Conservation (phyloP, 2,329 filamentous ascomycete genomes). For the Talaromyces atroroseus region DNA sequence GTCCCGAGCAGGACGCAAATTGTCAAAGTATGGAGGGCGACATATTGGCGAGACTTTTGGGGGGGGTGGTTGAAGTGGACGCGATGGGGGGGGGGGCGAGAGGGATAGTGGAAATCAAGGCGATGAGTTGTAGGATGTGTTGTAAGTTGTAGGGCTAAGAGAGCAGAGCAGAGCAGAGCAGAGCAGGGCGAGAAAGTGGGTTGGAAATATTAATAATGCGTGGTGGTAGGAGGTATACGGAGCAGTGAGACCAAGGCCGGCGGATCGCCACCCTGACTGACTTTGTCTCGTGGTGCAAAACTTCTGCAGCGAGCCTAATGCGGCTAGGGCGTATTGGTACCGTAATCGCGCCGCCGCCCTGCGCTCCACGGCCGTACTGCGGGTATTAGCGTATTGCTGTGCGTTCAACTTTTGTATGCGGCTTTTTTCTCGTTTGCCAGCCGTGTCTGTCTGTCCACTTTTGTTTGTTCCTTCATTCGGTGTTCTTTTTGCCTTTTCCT, state of each 20-base stretch:
- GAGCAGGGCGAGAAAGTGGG: no score
- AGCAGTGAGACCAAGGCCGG: neutral
- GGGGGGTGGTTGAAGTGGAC: neutral
- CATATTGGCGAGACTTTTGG: conserved; percentile 15
- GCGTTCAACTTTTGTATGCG: conserved; percentile 3
- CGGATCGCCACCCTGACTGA: neutral
- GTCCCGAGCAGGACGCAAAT: conserved; percentile 15
- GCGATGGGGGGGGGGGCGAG: neutral
- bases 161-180: no score
- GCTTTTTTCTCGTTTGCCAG: conserved; percentile 10
- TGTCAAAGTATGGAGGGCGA: conserved; percentile 16
- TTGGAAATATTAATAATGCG: neutral
- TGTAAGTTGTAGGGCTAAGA: neutral
- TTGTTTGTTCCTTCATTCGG: neutral
- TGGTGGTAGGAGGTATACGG: neutral
- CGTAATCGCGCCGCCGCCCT: neutral
- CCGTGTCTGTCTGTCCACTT: neutral
- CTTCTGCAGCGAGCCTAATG: conserved; percentile 1
- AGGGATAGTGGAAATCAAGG: neutral
- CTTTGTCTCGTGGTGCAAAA: neutral
- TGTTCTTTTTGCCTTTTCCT: neutral
- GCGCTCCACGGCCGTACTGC: neutral
- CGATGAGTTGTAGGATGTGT: neutral
- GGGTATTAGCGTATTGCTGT: neutral
- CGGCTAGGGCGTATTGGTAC: neutral